Evolutionary conservation across 169 alveolate species (phyloP), one percentile per base, ranked within the genome.

Genomic region (Plasmodium gallinaceum): DNA sequence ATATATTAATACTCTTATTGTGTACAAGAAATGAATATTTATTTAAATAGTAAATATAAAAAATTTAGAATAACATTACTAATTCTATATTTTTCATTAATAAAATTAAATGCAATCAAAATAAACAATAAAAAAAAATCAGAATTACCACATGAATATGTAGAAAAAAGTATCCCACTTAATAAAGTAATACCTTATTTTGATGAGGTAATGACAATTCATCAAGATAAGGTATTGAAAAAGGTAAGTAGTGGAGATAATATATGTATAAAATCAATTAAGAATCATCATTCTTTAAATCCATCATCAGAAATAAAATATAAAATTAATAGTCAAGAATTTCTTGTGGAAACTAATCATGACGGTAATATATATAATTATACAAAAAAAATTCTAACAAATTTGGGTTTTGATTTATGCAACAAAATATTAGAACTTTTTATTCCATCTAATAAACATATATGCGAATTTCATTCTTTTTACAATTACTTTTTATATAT

Each of bases 391-490:
- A 12, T 69, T 20, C 18, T 83, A 6, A 71, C 58, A 32, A 14
- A 68, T 52, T n/a, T 57, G 45, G 39, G 39, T 12, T 66, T 42
- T 20, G 74, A 54, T 12, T 8, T 83, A 48, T 61, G 85, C 52
- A 66, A 83, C 12, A 68, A 68, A 22, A 45, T 72, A 83, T 57
- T 83, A 68, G 39, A 9, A 18, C 52, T 83, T 68, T 37, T 16
- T 42, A 48, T 83, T 54, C 62, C 83, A n/a, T 9, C 68, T 39
- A 68, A 60, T 83, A 46, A 83, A 0, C 73, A 68, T 37, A 16
- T 83, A 24, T 83, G 91, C 18, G 78, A 68, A 42, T 83, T 68
- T 83, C 16, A 68, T 16, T 20, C 74, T 24, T 83, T 16, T 57
- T 26, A 66, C 68, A 66, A 57, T 37, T 83, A 83, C 37, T 46